A percentile compares a stretch with the other conserved stretches of the same genome.
These are phyloP conservation scores for Acacia acuminata DNA, from an alignment of 306 rosid species.

Conservation along the genomic window DNA sequence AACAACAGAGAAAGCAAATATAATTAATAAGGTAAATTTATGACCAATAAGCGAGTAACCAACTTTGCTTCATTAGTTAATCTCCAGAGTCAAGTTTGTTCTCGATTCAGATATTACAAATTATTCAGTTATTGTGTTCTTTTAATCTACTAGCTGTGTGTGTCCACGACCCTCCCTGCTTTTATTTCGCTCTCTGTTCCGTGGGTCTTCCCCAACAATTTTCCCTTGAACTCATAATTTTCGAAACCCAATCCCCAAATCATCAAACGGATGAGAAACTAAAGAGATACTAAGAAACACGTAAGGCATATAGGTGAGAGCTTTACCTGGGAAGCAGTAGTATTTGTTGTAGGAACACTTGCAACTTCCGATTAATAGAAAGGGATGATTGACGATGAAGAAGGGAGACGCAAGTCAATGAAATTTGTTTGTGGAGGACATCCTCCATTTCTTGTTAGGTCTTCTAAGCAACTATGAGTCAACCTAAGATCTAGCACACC, in stretches of 20 bases:
- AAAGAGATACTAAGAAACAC: background rate
- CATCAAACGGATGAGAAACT: background rate
- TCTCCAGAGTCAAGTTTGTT: background rate
- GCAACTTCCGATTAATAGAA: background rate
- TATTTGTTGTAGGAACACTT: slow-evolving; percentile 19
- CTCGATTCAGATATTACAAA: background rate
- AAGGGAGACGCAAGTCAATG: too few relatives aligned
- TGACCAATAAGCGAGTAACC: background rate
- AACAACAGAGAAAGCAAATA: background rate
- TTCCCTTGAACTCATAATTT: background rate
- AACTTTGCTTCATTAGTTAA: background rate
- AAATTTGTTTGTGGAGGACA: too few relatives aligned
- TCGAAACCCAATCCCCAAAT: background rate
- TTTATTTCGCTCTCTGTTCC: background rate
- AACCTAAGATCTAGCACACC: too few relatives aligned
- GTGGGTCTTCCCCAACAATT: background rate
- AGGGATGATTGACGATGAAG: too few relatives aligned
- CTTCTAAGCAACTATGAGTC: too few relatives aligned
- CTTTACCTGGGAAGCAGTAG: slow-evolving; percentile 31
- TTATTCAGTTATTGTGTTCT: background rate
- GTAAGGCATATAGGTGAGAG: background rate
- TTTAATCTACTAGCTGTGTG: background rate
- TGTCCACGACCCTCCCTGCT: background rate
- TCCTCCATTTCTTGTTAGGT: too few relatives aligned
- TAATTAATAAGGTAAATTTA: background rate